Evolutionary conservation across 1,284 basidiomycete genomes (phyloP), one percentile per base, ranked within the genome.

Genomic region (Sporisorium reilianum): DNA sequence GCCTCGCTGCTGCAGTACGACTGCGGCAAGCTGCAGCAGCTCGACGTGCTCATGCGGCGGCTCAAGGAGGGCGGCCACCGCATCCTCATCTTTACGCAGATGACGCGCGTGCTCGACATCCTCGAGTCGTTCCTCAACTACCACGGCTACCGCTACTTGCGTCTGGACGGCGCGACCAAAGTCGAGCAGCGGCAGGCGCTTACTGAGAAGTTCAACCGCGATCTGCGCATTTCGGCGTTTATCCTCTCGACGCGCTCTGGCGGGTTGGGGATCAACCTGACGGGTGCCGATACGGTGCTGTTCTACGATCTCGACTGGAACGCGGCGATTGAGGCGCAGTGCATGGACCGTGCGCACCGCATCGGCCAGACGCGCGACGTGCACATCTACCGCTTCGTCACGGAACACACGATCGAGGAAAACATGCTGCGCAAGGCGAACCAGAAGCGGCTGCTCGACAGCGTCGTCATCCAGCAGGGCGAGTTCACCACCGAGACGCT

Each of bases 271-370:
- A 97, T 98, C 87, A 98, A 98, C 51, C 69, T 86, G 62, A 95
- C 95, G 10, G 95, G 95, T n/a, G 95, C 95, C 18, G 94, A 97
- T 84, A 97, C 94, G 0, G 95, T 98, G 75, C 89, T 97, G 55
- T 96, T 95, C 86, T 97, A 97, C 84, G 95, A 98, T 84, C 93
- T 93, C 60, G 96, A 98, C 85, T 98, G 97, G 88, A 97, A 97
- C 80, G 95, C 95, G 0, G 94, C 96, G 74, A 97, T 97, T 91
- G 95, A 98, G 84, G 89, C 91, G 56, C 95, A 98, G 85, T 97
- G 95, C 85, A 95, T 97, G 87, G 95, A 98, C 85, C 90, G 95
- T 28, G 93, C 93, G 0, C 93, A 95, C 81, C 92, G 94, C 8
- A 98, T 98, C 77, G 95, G 95, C 10, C 95, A 98, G 85, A 97